Evolutionary conservation across 441 rosid species (phyloP).

Genomic region (Erodium moschatum): DNA sequence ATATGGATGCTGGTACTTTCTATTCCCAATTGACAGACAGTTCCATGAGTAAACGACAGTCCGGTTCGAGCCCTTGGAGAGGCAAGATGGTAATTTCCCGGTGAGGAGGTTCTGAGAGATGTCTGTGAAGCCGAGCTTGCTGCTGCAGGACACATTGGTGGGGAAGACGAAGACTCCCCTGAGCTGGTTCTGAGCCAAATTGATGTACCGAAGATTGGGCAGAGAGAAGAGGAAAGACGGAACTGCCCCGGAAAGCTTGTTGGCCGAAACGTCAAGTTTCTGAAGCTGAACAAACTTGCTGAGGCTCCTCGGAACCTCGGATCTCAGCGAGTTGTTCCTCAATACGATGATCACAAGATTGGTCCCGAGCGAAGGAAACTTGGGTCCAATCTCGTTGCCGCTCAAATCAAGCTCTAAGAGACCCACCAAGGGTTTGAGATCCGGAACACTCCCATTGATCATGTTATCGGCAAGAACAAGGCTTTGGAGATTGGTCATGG

Average conservation of each 20-base stretch:
- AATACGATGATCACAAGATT: constrained; percentile 35
- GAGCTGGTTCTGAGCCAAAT: constrained; percentile 45
- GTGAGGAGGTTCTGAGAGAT: constrained; percentile 60
- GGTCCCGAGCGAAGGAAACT: constrained; percentile 48
- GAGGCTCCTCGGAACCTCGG: constrained; percentile 42
- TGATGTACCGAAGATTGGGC: constrained; percentile 47
- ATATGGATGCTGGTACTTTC: constrained; percentile 55
- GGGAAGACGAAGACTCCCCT: constrained; percentile 41
- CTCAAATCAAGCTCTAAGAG: constrained; percentile 52
- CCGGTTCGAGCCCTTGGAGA: constrained; percentile 24
- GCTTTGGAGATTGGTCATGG: constrained; percentile 37
- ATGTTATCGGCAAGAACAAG: constrained; percentile 53
- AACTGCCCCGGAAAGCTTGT: constrained; percentile 44
- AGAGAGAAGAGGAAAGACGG: constrained; percentile 54
- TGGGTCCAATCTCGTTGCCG: constrained; percentile 52
- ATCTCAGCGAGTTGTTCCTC: constrained; percentile 57
- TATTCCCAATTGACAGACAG: constrained; percentile 39
- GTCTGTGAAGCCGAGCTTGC: constrained; percentile 44
- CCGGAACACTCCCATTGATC: constrained; percentile 56
- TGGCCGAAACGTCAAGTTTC: constrained; percentile 54
- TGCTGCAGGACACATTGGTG: constrained; percentile 36
- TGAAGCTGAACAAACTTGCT: constrained; percentile 38
- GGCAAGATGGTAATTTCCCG: constrained; percentile 60
- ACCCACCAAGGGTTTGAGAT: constrained; percentile 35
- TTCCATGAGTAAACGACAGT: constrained; percentile 66